phyloP scores from a whole-genome alignment of 805 yeast species.

The Suhomyces kilbournensis region DNA sequence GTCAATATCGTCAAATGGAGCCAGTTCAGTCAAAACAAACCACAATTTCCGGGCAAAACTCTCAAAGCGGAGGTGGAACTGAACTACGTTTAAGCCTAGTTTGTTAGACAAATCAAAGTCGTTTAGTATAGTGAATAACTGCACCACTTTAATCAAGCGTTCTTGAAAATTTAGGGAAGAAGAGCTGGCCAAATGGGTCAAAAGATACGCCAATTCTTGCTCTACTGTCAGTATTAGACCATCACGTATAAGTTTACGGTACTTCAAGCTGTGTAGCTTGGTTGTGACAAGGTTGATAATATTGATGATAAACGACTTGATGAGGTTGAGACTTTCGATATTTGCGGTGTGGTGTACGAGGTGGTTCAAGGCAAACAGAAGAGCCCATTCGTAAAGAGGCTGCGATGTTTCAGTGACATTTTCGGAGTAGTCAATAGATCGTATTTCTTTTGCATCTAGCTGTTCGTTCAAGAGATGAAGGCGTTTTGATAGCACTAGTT shows the following conservation, averaged over 20 bases:
- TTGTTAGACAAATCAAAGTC: constrained; percentile 34
- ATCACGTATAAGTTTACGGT: constrained; percentile 19
- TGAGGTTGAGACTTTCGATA: constrained; percentile 14
- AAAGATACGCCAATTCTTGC: constrained; percentile 11
- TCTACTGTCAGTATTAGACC: constrained; percentile 18
- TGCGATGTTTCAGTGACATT: neutral
- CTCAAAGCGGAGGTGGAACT: constrained; percentile 27
- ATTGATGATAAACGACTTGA: constrained; percentile 34
- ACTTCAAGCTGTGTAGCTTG: constrained; percentile 25
- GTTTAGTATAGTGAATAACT: constrained; percentile 34
- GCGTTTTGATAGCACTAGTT: constrained; percentile 31
- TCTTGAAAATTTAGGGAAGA: neutral
- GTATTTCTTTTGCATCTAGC: constrained; percentile 15
- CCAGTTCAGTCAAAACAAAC: constrained; percentile 20
- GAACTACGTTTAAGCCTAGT: constrained; percentile 20
- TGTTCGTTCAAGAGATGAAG: constrained; percentile 23
- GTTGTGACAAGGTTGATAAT: constrained; percentile 30
- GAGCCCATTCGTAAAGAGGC: constrained; percentile 30
- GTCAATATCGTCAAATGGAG: constrained; percentile 7
- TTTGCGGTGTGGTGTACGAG: constrained; percentile 15
- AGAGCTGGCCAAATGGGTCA: constrained; percentile 9
- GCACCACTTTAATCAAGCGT: constrained; percentile 18
- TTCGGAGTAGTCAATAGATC: constrained; percentile 6
- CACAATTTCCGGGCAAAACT: constrained; percentile 29
- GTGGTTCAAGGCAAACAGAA: constrained; percentile 25